These are phyloP conservation scores for Trichosporon asahii DNA, from an alignment of 1,284 basidiomycete genomes.

Conservation along the genomic window DNA sequence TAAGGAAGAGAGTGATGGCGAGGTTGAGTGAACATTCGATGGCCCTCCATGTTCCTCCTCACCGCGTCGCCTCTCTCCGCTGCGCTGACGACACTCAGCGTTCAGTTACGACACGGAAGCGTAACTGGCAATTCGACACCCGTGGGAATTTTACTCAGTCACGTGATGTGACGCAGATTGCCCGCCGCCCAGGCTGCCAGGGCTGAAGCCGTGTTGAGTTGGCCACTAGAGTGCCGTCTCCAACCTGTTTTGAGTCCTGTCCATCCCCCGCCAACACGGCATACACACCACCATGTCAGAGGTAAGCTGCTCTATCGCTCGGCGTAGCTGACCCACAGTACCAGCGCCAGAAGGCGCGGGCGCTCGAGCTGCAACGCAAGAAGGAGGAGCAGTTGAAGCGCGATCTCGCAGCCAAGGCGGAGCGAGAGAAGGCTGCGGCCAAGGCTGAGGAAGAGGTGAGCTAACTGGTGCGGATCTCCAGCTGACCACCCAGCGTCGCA, in stretches of 20 bases:
- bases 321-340: slow-evolving; percentile 29
- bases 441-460: slow-evolving; percentile 46
- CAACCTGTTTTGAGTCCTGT: neutral
- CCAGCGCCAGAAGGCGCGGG: slow-evolving; percentile 39
- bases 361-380: slow-evolving; percentile 38
- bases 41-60: neutral
- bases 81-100: slow-evolving; percentile 8
- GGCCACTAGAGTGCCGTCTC: neutral
- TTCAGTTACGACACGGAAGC: neutral
- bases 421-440: slow-evolving; percentile 35
- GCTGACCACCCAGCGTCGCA: slow-evolving; percentile 27
- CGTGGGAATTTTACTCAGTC: neutral
- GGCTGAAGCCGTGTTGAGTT: neutral
- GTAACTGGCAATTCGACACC: neutral
- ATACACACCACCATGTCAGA: slow-evolving; percentile 23
- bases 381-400: slow-evolving; percentile 39
- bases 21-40: neutral
- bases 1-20: neutral
- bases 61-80: neutral
- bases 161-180: slow-evolving; percentile 3
- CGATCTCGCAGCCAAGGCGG: slow-evolving; percentile 39
- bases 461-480: neutral
- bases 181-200: neutral
- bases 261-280: neutral
- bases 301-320: neutral